phyloP scores from a whole-genome alignment of 2,329 filamentous ascomycete species.

The Coniella lustricola region DNA sequence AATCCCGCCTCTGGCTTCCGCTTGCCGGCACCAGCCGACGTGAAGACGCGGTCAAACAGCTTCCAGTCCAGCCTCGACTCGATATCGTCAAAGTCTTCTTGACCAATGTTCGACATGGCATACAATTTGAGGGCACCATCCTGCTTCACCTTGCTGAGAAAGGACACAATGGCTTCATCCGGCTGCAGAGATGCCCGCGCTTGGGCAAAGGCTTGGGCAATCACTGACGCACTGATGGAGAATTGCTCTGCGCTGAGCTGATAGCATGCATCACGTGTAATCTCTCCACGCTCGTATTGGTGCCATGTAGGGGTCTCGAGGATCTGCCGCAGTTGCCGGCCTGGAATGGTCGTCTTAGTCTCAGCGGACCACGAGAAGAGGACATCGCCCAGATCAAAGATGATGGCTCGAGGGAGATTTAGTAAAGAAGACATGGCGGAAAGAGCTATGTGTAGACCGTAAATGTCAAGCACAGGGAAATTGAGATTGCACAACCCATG shows the following conservation, averaged over 20 bases:
- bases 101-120: conserved; percentile 27
- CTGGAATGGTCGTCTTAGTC: conserved; percentile 21
- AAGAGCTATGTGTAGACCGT: too few species aligned
- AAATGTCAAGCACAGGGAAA: too few species aligned
- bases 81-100: conserved; percentile 23
- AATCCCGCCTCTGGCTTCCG: conserved; percentile 29
- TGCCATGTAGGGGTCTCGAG: neutral
- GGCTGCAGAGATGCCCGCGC: conserved; percentile 23
- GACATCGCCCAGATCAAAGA: conserved; percentile 29
- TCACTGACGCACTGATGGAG: conserved; percentile 19
- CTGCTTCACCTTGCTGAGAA: conserved; percentile 13
- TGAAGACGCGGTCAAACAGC: conserved; percentile 28
- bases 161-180: conserved; percentile 17
- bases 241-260: conserved; percentile 20
- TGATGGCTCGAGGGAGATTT: conserved; percentile 16
- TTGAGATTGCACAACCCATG: too few species aligned
- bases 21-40: conserved; percentile 26
- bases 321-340: conserved; percentile 15
- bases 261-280: conserved; percentile 1
- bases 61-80: conserved; percentile 23
- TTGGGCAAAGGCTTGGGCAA: conserved; percentile 24
- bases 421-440: conserved; percentile 6
- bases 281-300: neutral
- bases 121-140: conserved; percentile 18
- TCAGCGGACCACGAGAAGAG: conserved; percentile 26